Evolutionary conservation across 805 yeast genomes (phyloP).

Genomic region (Candida silvicultrix): DNA sequence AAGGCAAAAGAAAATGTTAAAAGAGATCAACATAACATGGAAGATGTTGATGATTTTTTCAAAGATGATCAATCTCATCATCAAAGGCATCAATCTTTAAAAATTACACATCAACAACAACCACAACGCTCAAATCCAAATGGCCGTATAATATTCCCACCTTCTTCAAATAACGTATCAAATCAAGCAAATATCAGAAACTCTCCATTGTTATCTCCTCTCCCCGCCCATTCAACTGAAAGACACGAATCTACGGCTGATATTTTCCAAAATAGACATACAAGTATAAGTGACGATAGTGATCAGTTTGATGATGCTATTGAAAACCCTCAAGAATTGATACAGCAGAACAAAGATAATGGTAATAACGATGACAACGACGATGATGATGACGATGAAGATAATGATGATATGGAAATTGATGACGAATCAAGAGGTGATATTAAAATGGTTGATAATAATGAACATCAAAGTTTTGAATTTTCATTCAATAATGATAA

Average conservation of each 20-base stretch:
- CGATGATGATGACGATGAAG: conserved; percentile 5
- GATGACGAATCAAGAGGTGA: conserved; percentile 20
- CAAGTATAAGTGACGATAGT: conserved; percentile 12
- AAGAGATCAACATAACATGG: conserved; percentile 58
- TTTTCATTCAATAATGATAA: conserved; percentile 8
- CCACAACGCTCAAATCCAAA: conserved; percentile 6
- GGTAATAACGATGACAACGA: neutral
- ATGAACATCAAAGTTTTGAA: conserved; percentile 6
- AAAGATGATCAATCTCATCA: conserved; percentile 32
- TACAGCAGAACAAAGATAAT: no score
- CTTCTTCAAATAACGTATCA: neutral
- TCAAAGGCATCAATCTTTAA: no score
- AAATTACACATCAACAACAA: conserved; percentile 6
- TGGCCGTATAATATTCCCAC: conserved; percentile 11
- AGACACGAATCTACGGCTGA: neutral
- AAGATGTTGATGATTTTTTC: conserved; percentile 64
- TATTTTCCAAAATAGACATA: conserved; percentile 3
- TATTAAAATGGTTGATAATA: conserved; percentile 10
- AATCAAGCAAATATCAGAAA: conserved; percentile 5
- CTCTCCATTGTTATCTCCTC: conserved; percentile 12
- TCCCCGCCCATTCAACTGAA: neutral
- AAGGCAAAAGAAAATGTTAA: conserved; percentile 38
- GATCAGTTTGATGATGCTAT: conserved; percentile 11
- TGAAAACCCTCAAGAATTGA: conserved; percentile 8
- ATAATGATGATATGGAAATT: conserved; percentile 26